Evolutionary conservation across 345 rosid species (phyloP).

Genomic region (Barbarea vulgaris): DNA sequence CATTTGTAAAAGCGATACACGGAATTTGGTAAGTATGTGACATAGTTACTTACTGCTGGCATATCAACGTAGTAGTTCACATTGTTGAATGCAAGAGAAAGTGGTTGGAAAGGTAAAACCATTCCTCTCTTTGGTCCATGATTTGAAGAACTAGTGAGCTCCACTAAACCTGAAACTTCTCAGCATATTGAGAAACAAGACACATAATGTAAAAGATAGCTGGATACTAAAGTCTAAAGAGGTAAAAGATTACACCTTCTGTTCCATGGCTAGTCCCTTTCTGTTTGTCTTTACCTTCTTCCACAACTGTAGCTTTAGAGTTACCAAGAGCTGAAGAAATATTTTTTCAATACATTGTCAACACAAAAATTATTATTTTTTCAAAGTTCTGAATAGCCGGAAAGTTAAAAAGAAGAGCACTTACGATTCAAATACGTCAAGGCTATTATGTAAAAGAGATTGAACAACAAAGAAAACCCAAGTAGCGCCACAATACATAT

Average conservation of each 20-base stretch:
- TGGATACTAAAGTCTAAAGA: background rate
- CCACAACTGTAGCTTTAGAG: slow-evolving; percentile 54
- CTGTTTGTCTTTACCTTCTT: slow-evolving; percentile 48
- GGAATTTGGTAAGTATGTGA: background rate
- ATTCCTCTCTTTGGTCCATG: slow-evolving; percentile 60
- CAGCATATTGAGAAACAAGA: slow-evolving; percentile 22
- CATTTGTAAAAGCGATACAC: background rate
- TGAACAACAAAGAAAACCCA: slow-evolving; percentile 78
- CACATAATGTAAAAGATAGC: background rate
- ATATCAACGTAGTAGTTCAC: slow-evolving; percentile 83
- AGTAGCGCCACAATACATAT: slow-evolving; percentile 72
- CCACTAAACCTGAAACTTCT: slow-evolving; percentile 47
- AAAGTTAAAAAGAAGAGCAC: slow-evolving; percentile 36
- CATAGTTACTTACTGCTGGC: slow-evolving; percentile 69
- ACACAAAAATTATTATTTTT: background rate
- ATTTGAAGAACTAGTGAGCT: slow-evolving; percentile 35
- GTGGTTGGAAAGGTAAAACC: slow-evolving; percentile 89
- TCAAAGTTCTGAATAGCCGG: background rate
- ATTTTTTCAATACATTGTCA: slow-evolving; percentile 16
- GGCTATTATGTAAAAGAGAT: slow-evolving; percentile 66
- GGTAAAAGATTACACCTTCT: slow-evolving; percentile 50
- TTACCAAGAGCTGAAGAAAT: slow-evolving; percentile 62
- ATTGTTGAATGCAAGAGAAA: slow-evolving; percentile 76
- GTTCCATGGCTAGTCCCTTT: slow-evolving; percentile 24
- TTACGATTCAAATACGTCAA: slow-evolving; percentile 76